Conservation (phyloP, 2,329 filamentous ascomycete genomes). For the Pyricularia pennisetigena region DNA sequence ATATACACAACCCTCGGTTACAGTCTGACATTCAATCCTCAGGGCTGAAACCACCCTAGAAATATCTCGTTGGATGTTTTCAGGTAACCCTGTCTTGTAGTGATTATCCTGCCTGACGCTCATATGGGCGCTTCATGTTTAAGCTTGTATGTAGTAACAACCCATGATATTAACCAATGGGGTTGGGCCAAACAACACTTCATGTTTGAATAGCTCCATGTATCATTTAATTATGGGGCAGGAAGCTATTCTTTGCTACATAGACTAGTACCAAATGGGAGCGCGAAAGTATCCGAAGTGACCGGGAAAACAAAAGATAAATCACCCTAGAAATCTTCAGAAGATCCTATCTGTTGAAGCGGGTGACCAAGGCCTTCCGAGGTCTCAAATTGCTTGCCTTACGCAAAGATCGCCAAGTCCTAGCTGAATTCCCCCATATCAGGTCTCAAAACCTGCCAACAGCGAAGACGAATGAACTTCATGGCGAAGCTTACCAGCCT, state of each 20-base stretch:
- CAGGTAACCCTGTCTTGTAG: too few species aligned
- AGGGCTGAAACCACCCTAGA: too few species aligned
- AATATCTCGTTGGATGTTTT: too few species aligned
- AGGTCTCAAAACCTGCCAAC: not conserved
- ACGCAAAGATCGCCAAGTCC: not conserved
- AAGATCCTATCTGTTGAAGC: not conserved
- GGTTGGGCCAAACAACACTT: not conserved
- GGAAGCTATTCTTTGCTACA: not conserved
- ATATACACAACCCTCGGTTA: too few species aligned
- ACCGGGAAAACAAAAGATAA: not conserved
- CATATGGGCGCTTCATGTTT: too few species aligned
- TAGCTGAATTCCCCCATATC: not conserved
- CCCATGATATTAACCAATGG: not conserved
- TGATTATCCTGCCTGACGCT: too few species aligned
- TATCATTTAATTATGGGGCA: not conserved
- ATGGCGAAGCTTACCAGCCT: not conserved
- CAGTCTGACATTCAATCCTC: too few species aligned
- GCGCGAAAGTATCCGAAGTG: not conserved
- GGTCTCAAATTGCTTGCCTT: not conserved
- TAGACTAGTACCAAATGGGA: not conserved
- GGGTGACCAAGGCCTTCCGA: not conserved
- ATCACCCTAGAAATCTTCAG: not conserved
- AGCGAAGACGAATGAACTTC: not conserved
- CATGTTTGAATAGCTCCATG: not conserved
- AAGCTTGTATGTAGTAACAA: not conserved